Evolutionary conservation across 2,329 filamentous ascomycete species (phyloP), one percentile per base, ranked within the genome.

Genomic region (Coleophoma crateriformis): DNA sequence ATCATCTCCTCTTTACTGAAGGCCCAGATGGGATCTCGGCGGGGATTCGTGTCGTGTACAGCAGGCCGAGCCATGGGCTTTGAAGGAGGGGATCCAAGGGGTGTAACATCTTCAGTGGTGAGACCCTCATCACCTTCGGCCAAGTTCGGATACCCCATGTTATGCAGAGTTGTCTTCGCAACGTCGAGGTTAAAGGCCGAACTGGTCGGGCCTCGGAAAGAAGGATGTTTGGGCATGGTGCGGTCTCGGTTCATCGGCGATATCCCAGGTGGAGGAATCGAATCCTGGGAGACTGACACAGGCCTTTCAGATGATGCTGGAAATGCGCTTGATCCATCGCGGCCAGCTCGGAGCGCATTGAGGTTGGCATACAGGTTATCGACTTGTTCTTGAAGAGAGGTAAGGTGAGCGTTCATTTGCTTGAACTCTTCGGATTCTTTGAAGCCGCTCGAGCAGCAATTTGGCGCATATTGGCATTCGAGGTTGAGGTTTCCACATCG

Each of bases 381-480:
- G 61, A 96, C 87, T 69, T 96, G 90, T 48, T 92, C 85, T 66
- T 96, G 90, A 20, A 96, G 77, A 8, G 79, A 77, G 11, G 74
- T 72, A 51, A 96, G 81, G 57, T 94, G 87, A 33, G 78, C 74
- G 48, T 82, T 81, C 83, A 96, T 90, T 35, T 84, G 79, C 62
- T 84, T 88, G 74, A 90, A 96, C 20, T 44, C 91, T 10, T 95
- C 88, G 43, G 90, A 90, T 61, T 96, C 91, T 67, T 92, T 94
- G 76, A 96, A 90, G 67, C 81, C 90, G 72, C 82, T 91, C 54
- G 80, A 71, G 64, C 81, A 84, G 65, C 82, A 84, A 61, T 84
- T 84, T 13, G 81, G 77, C 6, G 82, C 75, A 68, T 87, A 87
- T 41, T 84, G 70, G 61, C 84, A 87, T 54, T 77, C 68, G 15